Evolutionary conservation across 257 asterid species (phyloP).

Genomic region (Hygrophila difformis): DNA sequence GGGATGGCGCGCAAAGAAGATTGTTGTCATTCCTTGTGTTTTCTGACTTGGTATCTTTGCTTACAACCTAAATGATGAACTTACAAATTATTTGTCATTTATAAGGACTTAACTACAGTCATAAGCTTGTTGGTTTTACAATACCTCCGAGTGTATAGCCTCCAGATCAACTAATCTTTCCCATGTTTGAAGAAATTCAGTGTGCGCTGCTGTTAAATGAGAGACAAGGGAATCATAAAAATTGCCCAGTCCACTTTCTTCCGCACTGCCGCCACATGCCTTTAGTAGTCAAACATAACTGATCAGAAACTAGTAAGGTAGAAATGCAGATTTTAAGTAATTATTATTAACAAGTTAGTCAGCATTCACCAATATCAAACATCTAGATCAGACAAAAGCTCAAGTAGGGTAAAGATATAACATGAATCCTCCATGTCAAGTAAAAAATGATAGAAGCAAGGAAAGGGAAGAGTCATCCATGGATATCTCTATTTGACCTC

Average conservation of each 20-base stretch:
- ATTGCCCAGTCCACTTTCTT: constrained; percentile 75
- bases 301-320: constrained; percentile 4
- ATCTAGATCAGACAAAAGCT: no score
- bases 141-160: constrained; percentile 78
- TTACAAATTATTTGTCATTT: constrained; percentile 12
- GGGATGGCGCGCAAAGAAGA: constrained; percentile 40
- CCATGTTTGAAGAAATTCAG: constrained; percentile 75
- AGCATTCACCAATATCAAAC: no score
- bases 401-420: no score
- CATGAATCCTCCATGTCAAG: no score
- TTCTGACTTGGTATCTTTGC: constrained; percentile 58
- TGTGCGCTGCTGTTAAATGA: constrained; percentile 59
- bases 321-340: no score
- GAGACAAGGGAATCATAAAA: constrained; percentile 68
- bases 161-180: constrained; percentile 88
- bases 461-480: background rate
- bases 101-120: constrained; percentile 8
- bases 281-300: constrained; percentile 28
- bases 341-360: no score
- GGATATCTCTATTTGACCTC: constrained; percentile 5
- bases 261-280: constrained; percentile 76
- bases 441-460: no score
- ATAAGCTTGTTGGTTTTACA: constrained; percentile 15
- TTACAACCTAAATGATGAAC: constrained; percentile 39
- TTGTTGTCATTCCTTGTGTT: constrained; percentile 31